A percentile compares a stretch with the other conserved stretches of the same genome.
phyloP scores from a whole-genome alignment of 2,329 filamentous ascomycete genomes.

The Fusarium euwallaceae region DNA sequence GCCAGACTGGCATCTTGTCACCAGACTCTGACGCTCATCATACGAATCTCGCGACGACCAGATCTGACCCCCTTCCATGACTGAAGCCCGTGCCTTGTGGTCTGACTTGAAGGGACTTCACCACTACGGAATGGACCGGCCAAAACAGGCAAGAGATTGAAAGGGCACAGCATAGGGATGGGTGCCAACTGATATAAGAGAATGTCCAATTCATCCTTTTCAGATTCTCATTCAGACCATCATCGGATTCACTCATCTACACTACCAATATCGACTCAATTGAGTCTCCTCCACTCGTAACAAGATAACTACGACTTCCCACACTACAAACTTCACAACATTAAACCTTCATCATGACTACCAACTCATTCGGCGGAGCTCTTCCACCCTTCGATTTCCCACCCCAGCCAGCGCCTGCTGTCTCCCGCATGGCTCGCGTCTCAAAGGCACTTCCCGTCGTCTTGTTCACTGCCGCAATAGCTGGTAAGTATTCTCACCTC shows the following conservation, averaged over 20 bases:
- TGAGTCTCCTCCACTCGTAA: neutral
- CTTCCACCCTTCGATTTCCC: slow-evolving; percentile 41
- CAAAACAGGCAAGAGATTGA: slow-evolving; percentile 7
- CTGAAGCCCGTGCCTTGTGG: slow-evolving; percentile 15
- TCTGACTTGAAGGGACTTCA: slow-evolving; percentile 18
- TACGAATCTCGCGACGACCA: slow-evolving; percentile 18
- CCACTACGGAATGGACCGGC: slow-evolving; percentile 11
- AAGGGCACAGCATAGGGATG: slow-evolving; percentile 5
- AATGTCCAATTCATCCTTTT: slow-evolving; percentile 6
- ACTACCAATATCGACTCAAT: neutral
- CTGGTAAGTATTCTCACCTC: slow-evolving; percentile 13
- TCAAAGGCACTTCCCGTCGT: slow-evolving; percentile 30
- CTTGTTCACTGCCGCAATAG: slow-evolving; percentile 20
- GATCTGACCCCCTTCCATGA: slow-evolving; percentile 9
- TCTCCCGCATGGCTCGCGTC: slow-evolving; percentile 35
- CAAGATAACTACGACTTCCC: neutral
- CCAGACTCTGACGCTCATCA: slow-evolving; percentile 20
- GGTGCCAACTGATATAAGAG: slow-evolving; percentile 28
- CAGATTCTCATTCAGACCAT: neutral
- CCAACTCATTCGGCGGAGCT: slow-evolving; percentile 40
- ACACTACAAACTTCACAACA: neutral
- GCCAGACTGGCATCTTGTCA: slow-evolving; percentile 13
- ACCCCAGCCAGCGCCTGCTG: slow-evolving; percentile 11
- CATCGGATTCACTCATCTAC: slow-evolving; percentile 9
- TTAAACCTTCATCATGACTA: slow-evolving; percentile 27